A percentile compares a stretch with the other conserved stretches of the same genome.
Evolutionary conservation across 169 alveolate species (phyloP).

Genomic region (Plasmodium gonderi): DNA sequence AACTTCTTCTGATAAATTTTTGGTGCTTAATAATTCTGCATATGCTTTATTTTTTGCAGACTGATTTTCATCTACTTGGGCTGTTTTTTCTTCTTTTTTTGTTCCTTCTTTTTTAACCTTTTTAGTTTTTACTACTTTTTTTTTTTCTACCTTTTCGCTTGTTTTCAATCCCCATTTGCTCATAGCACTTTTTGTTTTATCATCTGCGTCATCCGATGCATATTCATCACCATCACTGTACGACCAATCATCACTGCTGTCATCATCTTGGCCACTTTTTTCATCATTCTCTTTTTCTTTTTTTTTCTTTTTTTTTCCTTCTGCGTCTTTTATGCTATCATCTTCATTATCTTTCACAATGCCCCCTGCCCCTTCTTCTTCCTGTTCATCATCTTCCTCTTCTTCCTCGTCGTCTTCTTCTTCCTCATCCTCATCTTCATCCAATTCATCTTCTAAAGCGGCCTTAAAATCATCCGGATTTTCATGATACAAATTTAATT

Average conservation of each 20-base stretch:
- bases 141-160: constrained; percentile 75
- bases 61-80: constrained; percentile 80
- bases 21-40: constrained; percentile 83
- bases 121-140: constrained; percentile 74
- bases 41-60: constrained; percentile 78
- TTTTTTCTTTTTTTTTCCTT: constrained; percentile 32
- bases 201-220: constrained; percentile 84
- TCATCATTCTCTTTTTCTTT: constrained; percentile 10
- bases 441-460: constrained; percentile 75
- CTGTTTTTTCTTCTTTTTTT: constrained; percentile 81
- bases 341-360: constrained; percentile 1
- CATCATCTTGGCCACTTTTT: constrained; percentile 46
- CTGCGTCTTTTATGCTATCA: constrained; percentile 16
- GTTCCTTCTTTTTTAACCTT: constrained; percentile 80
- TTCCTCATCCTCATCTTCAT: constrained; percentile 79
- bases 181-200: constrained; percentile 87
- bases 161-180: constrained; percentile 91
- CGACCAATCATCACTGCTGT: constrained; percentile 88
- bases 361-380: constrained; percentile 1
- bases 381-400: constrained; percentile 65
- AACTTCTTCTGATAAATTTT: constrained; percentile 84
- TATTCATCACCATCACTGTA: constrained; percentile 83
- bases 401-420: constrained; percentile 75
- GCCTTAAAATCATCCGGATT: constrained; percentile 85
- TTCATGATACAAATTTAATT: constrained; percentile 82